Conservation (phyloP, 1,284 basidiomycete genomes). For the Amylostereum areolatum region DNA sequence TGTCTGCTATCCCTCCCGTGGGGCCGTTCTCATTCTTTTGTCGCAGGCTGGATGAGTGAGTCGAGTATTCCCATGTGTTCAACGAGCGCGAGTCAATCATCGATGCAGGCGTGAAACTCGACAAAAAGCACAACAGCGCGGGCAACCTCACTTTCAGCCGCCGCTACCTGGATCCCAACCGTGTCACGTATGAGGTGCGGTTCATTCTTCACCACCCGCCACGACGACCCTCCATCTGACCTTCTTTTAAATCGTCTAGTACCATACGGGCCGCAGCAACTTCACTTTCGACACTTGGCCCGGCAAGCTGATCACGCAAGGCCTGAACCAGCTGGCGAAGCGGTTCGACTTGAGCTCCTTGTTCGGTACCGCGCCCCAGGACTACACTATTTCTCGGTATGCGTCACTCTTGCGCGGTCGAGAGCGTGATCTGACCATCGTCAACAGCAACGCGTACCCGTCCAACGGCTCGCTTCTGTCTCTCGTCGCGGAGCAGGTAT, state of each 20-base stretch:
- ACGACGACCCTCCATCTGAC: neutral
- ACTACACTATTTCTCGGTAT: constrained; percentile 60
- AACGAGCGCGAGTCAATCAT: neutral
- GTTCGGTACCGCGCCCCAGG: constrained; percentile 69
- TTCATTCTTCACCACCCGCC: neutral
- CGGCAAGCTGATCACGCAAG: constrained; percentile 49
- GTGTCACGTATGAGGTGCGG: constrained; percentile 60
- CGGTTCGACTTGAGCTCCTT: constrained; percentile 47
- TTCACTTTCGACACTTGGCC: constrained; percentile 48
- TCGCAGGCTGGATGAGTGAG: constrained; percentile 54
- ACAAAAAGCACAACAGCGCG: constrained; percentile 28
- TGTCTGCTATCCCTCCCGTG: too few relatives aligned
- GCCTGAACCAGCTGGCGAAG: constrained; percentile 44
- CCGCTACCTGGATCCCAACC: constrained; percentile 71
- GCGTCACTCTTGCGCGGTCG: constrained; percentile 12
- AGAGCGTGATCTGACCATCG: neutral
- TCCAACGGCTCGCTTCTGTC: constrained; percentile 59
- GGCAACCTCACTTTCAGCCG: constrained; percentile 56
- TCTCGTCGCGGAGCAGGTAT: constrained; percentile 55
- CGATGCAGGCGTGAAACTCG: constrained; percentile 45
- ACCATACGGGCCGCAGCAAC: constrained; percentile 42
- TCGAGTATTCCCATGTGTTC: constrained; percentile 2
- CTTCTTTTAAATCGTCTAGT: constrained; percentile 30
- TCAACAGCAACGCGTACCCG: constrained; percentile 51
- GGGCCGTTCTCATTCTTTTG: too few relatives aligned